Evolutionary conservation across 495 filamentous ascomycete species (phyloP), one percentile per base, ranked within the genome.

Genomic region (Alectoria sarmentosa): DNA sequence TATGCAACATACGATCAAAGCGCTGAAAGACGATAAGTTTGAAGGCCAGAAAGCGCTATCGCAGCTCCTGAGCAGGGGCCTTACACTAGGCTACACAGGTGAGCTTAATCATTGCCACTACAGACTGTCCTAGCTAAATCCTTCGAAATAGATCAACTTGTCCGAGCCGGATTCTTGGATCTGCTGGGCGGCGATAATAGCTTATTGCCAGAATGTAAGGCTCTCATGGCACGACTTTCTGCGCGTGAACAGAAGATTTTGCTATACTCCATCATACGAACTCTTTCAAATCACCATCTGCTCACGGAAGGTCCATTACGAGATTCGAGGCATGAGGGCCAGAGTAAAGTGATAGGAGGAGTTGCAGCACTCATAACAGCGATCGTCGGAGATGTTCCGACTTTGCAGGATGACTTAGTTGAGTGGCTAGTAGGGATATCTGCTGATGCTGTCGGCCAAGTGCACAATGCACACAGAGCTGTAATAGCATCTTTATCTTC

Each of bases 51-150:
- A 83, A 65, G 72, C 82, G 39, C 79, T 83, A 30, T 80, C 85
- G 54, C 80, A 84, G 46, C 67, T 96, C 36, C 78, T 87, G 41
- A 80, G 80, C 14, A 88, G 87, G 68, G 79, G 83, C 1, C 75
- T 94, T 46, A 84, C 83, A 37, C 74, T 97, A 63, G 92, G 91
- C 7, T 88, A 93, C 75, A 76, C 80, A 48, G 88, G 91, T 91
- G 80, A 73, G 76, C 70, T 17, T 8, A 37, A 59, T 7, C 32
- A 14, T 63, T 30, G 36, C 9, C 46, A 13, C 64, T 42, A 70
- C 13, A 30, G 1, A 38, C 4, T 36, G 34, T 30, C 36, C 15
- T 44, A 37, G 46, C 56, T 58, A 2, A 32, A 34, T 8, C 17
- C 14, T 19, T n/a, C 4, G 8, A 21, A 30, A 65, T 36, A 91